Evolutionary conservation across 257 asterid species (phyloP).

Genomic region (Ligustrum vulgare): DNA sequence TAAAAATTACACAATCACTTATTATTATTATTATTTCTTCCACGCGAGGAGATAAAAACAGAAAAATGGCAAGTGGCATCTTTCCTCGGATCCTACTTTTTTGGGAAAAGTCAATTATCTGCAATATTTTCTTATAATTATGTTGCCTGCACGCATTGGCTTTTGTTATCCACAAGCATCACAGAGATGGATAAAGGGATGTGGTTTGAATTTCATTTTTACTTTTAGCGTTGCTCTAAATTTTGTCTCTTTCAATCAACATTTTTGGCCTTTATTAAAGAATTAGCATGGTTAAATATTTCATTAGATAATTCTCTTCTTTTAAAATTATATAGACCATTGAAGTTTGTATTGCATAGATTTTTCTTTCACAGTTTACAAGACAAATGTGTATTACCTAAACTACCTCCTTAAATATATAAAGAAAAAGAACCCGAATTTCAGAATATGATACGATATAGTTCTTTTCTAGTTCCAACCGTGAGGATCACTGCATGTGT

Average conservation of each 20-base stretch:
- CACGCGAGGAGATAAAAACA: not conserved
- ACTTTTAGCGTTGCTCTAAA: conserved; percentile 10
- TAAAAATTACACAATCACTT: no score
- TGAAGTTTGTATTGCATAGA: no score
- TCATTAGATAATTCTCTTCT: no score
- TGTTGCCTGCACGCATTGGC: conserved; percentile 65
- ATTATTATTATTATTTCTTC: not conserved
- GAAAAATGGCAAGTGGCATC: conserved; percentile 8
- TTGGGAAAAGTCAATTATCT: conserved; percentile 27
- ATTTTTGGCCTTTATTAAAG: not conserved
- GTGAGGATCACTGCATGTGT: no score
- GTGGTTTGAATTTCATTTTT: not conserved
- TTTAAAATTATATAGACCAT: no score
- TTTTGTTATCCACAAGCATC: conserved; percentile 36
- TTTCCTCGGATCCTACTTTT: conserved; percentile 44
- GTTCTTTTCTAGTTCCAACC: no score
- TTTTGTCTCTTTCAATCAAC: conserved; percentile 36
- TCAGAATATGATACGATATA: no score
- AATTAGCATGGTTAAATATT: no score
- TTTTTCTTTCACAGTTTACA: no score
- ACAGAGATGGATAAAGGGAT: not conserved
- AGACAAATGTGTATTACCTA: no score
- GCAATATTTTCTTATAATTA: conserved; percentile 48
- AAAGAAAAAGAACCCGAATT: no score
- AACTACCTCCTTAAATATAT: no score